Evolutionary conservation across 2,329 filamentous ascomycete species (phyloP), one percentile per base, ranked within the genome.

Genomic region (Trichoderma semiorbis): DNA sequence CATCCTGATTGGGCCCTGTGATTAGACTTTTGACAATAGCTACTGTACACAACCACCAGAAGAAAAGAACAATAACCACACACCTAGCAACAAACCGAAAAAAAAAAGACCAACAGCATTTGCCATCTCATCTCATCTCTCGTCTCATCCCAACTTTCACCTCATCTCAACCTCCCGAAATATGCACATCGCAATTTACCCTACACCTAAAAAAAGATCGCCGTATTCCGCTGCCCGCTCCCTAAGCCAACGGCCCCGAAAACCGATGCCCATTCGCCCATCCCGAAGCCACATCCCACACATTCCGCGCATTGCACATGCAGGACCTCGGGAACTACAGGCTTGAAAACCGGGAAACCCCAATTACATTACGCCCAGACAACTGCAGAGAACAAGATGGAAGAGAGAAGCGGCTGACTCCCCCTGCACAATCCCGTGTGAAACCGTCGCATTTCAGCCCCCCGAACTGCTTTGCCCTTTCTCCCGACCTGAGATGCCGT

Each of bases 271-370:
- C 24, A 53, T 53, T 66, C 47, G 47, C 43, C 26, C 63, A 36
- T 66, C 47, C 63, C 63, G 63, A 66, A 66, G 30, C 63, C 43
- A 53, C 62, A 63, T 47, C 24, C 34, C 39, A 65, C 39, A 43
- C 39, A 24, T 55, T 14, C 14, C 55, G 16, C 24, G 5, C 30
- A 55, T 36, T 39, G 50, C 50, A 28, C 64, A 57, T 67, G 64
- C 64, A 67, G 50, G 55, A 79, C 75, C 58, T 84, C 83, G 60
- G 77, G 82, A 68, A 68, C 65, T 68, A 55, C 34, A 68, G 65
- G 50, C 34, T 58, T 24, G 53, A 30, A 39, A 43, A 8, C 12
- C 14, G 32, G 21, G 24, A 61, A 69, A 26, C 7, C 21, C 21
- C 21, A 57, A 8, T 43, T 10, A 7, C 39, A 18, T 39, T 18